Base-by-base conservation (phyloP, 331 rosid species). In the Quercus tomentella region DNA sequence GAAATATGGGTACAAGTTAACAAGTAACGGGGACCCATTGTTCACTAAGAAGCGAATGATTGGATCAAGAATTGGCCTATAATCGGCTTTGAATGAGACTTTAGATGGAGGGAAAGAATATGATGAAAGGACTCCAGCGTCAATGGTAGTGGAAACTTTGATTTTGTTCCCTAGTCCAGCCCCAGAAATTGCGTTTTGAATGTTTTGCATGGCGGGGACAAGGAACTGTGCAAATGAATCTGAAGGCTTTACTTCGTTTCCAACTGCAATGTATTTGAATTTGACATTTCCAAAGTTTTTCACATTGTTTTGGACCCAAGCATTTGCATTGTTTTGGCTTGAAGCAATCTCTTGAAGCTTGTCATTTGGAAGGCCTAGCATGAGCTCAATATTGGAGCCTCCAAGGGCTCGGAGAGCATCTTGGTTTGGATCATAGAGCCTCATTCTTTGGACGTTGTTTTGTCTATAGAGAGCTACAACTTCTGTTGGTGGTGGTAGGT, bases 231-330 rank as follows among this genome's bases (percentile, higher is more conserved):
- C 83, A 31, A 4, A 31, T 28, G 33, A 0, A 1, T 82, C 77
- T 1, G 65, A 14, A 2, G 89, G 85, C 21, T 68, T 54, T 17
- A 84, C 79, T 79, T 88, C 89, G 31, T 90, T 90, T 73, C 93
- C 93, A 0, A 89, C 87, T 0, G 71, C 78, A 6, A 86, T 84
- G 87, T 86, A 89, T 43, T 80, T 81, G 85, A 88, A 82, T 72
- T 4, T 85, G 21, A 90, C 91, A 58, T 88, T 73, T 7, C 11
- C 17, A 14, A 22, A 80, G 76, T 55, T 88, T 77, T 15, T 82
- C 0, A 90, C 80, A n/a, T 88, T 82, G 84, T 80, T 71, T 80
- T 83, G 90, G 20, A 89, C 80, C 92, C 92, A 89, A 26, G 22
- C 16, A 54, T 89, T 22, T 28, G 92, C 90, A 6, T 80, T 70